Conservation (phyloP, 257 asterid species). For the Jaltomata sinuosa region DNA sequence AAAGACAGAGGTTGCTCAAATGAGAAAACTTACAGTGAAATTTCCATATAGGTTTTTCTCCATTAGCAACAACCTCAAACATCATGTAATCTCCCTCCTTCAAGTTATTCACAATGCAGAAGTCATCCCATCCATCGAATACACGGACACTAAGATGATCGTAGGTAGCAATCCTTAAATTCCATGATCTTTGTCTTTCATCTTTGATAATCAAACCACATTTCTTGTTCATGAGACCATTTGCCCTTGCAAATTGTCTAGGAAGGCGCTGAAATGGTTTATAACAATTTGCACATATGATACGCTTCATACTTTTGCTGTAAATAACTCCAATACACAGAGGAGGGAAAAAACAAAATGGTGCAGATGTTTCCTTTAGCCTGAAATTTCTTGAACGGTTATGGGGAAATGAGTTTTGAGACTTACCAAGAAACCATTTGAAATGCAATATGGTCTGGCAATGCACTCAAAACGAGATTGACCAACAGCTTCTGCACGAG, state of each 20-base stretch:
- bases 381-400: background rate
- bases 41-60: background rate
- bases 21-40: background rate
- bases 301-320: background rate
- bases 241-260: background rate
- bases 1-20: background rate
- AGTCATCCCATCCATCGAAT: background rate
- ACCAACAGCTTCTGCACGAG: background rate
- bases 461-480: background rate
- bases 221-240: background rate
- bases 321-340: background rate
- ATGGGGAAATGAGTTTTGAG: background rate
- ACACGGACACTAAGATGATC: background rate
- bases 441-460: background rate
- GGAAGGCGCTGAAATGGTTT: background rate
- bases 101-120: background rate
- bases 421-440: background rate
- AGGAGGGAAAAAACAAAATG: background rate
- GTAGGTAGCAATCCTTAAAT: background rate
- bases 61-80: background rate
- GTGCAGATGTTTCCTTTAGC: background rate
- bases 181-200: background rate
- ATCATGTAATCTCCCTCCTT: background rate
- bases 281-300: background rate
- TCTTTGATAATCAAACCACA: background rate